Conservation (phyloP, 768 basidiomycete genomes). For the Leucocoprinus leucothites region DNA sequence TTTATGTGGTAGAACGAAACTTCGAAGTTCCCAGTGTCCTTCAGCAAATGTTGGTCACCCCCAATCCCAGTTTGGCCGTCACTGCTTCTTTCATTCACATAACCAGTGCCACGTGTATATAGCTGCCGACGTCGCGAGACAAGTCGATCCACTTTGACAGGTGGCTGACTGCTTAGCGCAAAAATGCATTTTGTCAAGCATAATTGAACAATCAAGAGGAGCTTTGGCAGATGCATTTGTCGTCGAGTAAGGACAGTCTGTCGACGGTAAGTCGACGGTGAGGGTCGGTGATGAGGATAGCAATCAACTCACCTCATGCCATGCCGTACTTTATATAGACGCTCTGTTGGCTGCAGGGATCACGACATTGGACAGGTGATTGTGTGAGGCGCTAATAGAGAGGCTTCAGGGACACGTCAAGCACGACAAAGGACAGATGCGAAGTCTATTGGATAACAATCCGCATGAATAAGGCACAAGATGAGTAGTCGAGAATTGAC, state of each 20-base stretch:
- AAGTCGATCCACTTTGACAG: conserved; percentile 19
- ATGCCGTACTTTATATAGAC: neutral
- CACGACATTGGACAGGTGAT: too few relatives aligned
- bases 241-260: too few relatives aligned
- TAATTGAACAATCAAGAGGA: neutral
- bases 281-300: neutral
- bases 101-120: conserved; percentile 20
- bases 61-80: conserved; percentile 19
- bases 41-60: conserved; percentile 13
- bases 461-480: too few relatives aligned
- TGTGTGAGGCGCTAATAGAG: too few relatives aligned
- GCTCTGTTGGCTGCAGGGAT: neutral
- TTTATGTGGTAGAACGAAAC: conserved; percentile 39
- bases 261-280: neutral
- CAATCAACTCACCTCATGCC: neutral
- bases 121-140: conserved; percentile 21
- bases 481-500: too few relatives aligned
- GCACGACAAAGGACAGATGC: too few relatives aligned
- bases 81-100: conserved; percentile 14
- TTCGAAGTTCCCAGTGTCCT: conserved; percentile 19
- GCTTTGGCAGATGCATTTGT: neutral
- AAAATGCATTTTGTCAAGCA: neutral
- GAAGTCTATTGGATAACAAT: too few relatives aligned
- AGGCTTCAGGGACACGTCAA: too few relatives aligned
- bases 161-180: neutral